Conservation (phyloP, 495 filamentous ascomycete species). For the Xylaria nigripes region DNA sequence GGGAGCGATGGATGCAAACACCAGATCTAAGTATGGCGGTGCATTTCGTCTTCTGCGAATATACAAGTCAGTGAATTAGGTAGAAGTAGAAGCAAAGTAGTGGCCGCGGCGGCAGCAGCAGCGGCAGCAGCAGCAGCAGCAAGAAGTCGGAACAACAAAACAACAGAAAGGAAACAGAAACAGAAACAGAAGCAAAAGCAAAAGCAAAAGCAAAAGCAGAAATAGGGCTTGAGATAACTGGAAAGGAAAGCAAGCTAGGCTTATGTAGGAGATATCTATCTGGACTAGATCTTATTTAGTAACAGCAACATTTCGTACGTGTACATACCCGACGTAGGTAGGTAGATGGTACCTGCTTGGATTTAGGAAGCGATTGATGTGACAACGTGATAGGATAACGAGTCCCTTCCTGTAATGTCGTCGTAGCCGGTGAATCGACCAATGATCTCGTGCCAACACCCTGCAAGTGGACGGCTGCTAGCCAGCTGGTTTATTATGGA, state of each 20-base stretch:
- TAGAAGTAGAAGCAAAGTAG: not conserved
- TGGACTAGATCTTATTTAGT: not conserved
- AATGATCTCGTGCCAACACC: not conserved
- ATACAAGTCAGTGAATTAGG: not conserved
- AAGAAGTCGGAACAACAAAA: not conserved
- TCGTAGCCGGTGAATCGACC: not conserved
- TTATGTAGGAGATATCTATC: not conserved
- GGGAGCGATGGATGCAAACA: conserved; percentile 17
- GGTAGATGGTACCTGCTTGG: not conserved
- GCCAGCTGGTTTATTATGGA: not conserved
- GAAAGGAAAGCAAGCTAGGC: not conserved
- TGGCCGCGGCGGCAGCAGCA: not conserved
- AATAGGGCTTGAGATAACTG: not conserved
- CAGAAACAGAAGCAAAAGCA: not conserved
- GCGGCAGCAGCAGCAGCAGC: not conserved
- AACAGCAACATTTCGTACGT: not conserved
- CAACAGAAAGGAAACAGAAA: not conserved
- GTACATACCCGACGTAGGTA: not conserved
- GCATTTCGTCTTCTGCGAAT: conserved; percentile 16
- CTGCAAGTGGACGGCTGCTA: not conserved
- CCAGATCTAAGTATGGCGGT: conserved; percentile 21
- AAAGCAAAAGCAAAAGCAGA: too few relatives aligned
- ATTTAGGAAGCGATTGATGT: not conserved
- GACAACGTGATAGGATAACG: not conserved
- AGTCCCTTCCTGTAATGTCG: not conserved